Conservation (phyloP, 2,329 filamentous ascomycete species). For the Cladosporium sp. region DNA sequence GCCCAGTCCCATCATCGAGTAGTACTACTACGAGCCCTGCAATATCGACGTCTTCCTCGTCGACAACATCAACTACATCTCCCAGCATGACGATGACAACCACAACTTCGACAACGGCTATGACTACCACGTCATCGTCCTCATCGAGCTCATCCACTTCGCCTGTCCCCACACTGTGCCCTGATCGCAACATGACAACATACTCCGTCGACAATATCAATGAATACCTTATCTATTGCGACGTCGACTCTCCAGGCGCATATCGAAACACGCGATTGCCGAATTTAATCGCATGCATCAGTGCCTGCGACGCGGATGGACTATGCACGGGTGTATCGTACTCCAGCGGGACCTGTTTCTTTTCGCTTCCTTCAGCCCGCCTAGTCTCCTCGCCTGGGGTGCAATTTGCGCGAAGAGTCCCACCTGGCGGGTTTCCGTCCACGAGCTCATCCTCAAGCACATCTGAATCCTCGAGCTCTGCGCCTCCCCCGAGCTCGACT, state of each 20-base stretch:
- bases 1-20: not conserved
- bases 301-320: not conserved
- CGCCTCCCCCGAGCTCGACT: not conserved
- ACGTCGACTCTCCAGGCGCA: not conserved
- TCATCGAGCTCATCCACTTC: not conserved
- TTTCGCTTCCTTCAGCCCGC: not conserved
- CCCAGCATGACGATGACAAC: not conserved
- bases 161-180: slow-evolving; percentile 1
- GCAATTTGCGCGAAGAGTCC: not conserved
- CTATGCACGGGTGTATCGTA: not conserved
- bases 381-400: not conserved
- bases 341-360: not conserved
- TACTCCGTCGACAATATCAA: not conserved
- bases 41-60: not conserved
- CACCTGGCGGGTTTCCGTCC: not conserved
- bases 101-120: not conserved
- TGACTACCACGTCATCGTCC: not conserved
- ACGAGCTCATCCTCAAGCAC: not conserved
- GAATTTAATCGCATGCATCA: slow-evolving; percentile 4
- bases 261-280: not conserved
- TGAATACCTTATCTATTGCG: slow-evolving; percentile 3
- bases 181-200: not conserved
- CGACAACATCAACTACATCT: not conserved
- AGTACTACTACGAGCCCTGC: not conserved
- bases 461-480: not conserved